Conservation (phyloP, 1,139 yeast species). For the Candida glucosophila region DNA sequence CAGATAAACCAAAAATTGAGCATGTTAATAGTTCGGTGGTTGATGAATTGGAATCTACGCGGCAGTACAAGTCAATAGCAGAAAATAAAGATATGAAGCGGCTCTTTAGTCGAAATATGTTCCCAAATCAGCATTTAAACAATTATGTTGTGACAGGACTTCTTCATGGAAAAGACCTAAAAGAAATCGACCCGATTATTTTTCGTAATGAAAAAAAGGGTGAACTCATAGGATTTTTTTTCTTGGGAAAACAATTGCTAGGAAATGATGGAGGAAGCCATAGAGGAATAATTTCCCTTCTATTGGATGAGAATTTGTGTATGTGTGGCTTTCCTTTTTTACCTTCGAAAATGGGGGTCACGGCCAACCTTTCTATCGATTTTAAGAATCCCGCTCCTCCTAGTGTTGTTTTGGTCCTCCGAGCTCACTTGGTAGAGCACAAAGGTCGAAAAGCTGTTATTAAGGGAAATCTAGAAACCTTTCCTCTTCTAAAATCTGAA, state of each 20-base stretch:
- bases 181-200: slow-evolving; percentile 62
- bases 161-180: slow-evolving; percentile 50
- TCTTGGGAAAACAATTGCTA: slow-evolving; percentile 57
- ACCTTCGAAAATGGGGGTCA: slow-evolving; percentile 87
- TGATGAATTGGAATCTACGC: slow-evolving; percentile 19
- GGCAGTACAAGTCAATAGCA: slow-evolving; percentile 22
- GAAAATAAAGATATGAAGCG: slow-evolving; percentile 16
- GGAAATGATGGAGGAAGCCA: slow-evolving; percentile 74
- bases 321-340: slow-evolving; percentile 76
- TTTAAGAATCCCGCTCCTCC: slow-evolving; percentile 64
- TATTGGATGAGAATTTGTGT: slow-evolving; percentile 82
- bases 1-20: slow-evolving; percentile 13
- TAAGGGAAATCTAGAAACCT: slow-evolving; percentile 51
- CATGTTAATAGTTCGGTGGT: slow-evolving; percentile 25
- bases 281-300: slow-evolving; percentile 77
- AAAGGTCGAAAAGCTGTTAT: slow-evolving; percentile 80
- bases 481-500: slow-evolving; percentile 18
- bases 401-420: slow-evolving; percentile 54
- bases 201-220: slow-evolving; percentile 39
- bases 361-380: slow-evolving; percentile 65
- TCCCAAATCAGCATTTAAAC: slow-evolving; percentile 53
- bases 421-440: slow-evolving; percentile 56
- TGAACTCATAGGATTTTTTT: slow-evolving; percentile 53
- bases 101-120: slow-evolving; percentile 29
- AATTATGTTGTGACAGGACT: slow-evolving; percentile 64